Conservation (phyloP, 2,329 filamentous ascomycete species). For the Fusarium miscanthi region DNA sequence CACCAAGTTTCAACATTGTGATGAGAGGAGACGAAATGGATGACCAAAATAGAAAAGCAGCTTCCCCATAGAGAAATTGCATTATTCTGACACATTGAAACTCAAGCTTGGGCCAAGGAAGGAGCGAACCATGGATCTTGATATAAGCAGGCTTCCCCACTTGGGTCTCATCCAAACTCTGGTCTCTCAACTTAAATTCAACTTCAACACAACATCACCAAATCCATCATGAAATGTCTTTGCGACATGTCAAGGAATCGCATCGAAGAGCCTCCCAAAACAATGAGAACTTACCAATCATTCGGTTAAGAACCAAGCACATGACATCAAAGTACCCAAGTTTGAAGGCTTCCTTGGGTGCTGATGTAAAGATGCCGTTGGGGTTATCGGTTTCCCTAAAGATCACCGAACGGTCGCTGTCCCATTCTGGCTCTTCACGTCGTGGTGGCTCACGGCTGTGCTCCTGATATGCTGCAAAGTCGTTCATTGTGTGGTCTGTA, state of each 20-base stretch:
- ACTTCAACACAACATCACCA: conserved; percentile 33
- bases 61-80: neutral
- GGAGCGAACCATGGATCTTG: conserved; percentile 23
- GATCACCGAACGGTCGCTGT: conserved; percentile 38
- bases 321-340: conserved; percentile 52
- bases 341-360: conserved; percentile 50
- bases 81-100: conserved; percentile 31
- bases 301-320: conserved; percentile 52
- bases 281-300: conserved; percentile 49
- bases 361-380: conserved; percentile 48
- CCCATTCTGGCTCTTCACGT: conserved; percentile 8
- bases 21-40: neutral
- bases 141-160: conserved; percentile 35
- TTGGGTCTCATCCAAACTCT: conserved; percentile 21
- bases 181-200: conserved; percentile 31
- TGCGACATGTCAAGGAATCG: neutral
- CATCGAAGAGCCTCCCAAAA: neutral
- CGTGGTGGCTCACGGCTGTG: conserved; percentile 3
- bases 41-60: neutral
- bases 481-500: conserved; percentile 40
- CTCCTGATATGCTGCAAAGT: conserved; percentile 41
- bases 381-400: conserved; percentile 34
- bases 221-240: neutral
- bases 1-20: neutral
- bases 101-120: conserved; percentile 20